Evolutionary conservation across 257 asterid genomes (phyloP).

Genomic region (Forsythia viridissima): DNA sequence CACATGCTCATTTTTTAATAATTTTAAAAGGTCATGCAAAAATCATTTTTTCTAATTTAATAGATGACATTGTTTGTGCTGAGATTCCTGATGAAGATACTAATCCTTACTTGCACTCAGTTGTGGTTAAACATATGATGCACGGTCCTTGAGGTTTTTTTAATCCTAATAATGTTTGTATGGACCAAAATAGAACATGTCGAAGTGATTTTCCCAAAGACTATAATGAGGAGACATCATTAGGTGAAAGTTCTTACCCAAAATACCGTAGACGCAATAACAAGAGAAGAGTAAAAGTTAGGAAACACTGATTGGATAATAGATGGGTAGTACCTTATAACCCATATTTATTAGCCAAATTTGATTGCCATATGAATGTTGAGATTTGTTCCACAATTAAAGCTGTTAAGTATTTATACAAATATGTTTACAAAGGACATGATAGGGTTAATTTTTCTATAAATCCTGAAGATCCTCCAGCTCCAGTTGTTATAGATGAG

Average conservation of each 20-base stretch:
- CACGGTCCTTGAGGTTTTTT: conserved; percentile 6
- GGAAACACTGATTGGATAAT: neutral
- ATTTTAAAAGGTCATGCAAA: neutral
- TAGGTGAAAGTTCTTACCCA: neutral
- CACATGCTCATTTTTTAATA: neutral
- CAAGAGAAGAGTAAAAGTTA: neutral
- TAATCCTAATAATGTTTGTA: neutral
- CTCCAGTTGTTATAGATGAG: neutral
- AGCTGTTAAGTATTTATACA: conserved; percentile 14
- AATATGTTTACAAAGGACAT: conserved; percentile 15
- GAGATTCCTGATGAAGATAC: neutral
- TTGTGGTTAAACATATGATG: conserved; percentile 5
- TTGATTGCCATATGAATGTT: conserved; percentile 17
- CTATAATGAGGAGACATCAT: neutral
- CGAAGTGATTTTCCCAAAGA: neutral
- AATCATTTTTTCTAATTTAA: neutral
- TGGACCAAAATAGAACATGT: neutral
- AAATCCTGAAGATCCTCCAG: no score
- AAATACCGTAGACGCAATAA: neutral
- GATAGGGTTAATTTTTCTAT: neutral
- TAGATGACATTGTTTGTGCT: neutral
- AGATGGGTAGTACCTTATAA: conserved; percentile 20
- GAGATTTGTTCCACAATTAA: neutral
- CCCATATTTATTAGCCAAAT: neutral
- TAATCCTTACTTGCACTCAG: neutral